A percentile compares a stretch with the other conserved stretches of the same genome.
Conservation (phyloP, 176 grass and related monocot genomes). For the Oryza coarctata region DNA sequence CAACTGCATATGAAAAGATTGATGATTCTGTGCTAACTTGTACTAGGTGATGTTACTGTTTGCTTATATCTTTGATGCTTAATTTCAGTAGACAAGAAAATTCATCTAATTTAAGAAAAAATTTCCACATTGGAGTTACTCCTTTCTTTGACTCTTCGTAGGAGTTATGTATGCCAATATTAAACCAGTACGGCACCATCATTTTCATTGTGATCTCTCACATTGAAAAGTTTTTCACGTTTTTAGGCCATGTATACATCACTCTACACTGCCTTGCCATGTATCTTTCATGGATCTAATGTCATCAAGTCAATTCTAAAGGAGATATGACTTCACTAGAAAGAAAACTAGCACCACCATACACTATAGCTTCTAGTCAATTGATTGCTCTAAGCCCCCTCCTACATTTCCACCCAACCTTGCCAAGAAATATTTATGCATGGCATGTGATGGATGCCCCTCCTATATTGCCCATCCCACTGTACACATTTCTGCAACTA, state of each 20-base stretch:
- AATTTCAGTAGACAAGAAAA: not conserved
- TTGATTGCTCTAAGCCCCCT: not conserved
- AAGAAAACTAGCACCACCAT: not conserved
- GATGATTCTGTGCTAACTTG: not conserved
- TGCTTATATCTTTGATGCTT: not conserved
- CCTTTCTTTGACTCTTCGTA: not conserved
- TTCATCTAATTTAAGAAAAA: not conserved
- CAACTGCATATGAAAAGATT: too few species aligned
- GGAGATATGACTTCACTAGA: not conserved
- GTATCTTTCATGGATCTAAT: not conserved
- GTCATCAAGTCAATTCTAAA: not conserved
- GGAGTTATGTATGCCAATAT: not conserved
- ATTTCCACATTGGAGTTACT: not conserved
- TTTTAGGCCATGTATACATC: not conserved
- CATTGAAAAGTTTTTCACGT: not conserved
- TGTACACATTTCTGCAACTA: not conserved
- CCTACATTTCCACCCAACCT: not conserved
- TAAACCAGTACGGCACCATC: not conserved
- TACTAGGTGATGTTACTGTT: not conserved
- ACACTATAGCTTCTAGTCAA: not conserved
- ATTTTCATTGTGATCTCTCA: not conserved
- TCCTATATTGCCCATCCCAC: not conserved
- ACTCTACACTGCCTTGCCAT: not conserved
- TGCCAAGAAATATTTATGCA: constrained; percentile 2
- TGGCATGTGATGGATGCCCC: constrained; percentile 24